Base-by-base conservation (phyloP, 129 eudicot species). In the Mikania micrantha region DNA sequence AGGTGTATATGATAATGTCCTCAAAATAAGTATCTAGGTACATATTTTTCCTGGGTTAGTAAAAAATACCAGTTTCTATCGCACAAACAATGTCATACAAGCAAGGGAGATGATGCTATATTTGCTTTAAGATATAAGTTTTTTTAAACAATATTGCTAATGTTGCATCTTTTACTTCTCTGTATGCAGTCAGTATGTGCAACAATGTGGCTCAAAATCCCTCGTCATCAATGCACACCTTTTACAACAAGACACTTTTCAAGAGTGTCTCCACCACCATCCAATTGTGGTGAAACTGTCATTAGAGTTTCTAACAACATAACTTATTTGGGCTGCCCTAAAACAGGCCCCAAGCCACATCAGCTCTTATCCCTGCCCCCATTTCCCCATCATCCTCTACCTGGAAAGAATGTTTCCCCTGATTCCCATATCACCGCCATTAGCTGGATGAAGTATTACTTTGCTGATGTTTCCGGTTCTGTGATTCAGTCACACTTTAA, bases 361-460 rank as follows among this genome's bases (percentile, higher is more conserved):
- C 98, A 88, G 68, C 84, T 88, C 57, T 77, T 91, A 60, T 88
- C 98, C 28, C 74, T 91, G 50, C 98, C 98, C 19, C 91, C 91
- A 3, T 88, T 85, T 39, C 98, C 95, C 9, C 79, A 82, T 77
- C 81, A 85, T 56, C 85, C 86, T 72, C 78, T 83, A 73, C 86
- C 88, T 3, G 93, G 83, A 47, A 76, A 77, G 76, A 79, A 77
- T 63, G 75, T 56, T 38, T 20, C 69, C 24, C 69, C 72, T n/a
- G 48, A 66, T 65, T 27, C 74, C 21, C 86, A 71, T 77, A 79
- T 76, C 69, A 83, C 94, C 9, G 97, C 94, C 47, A 85, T 88
- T 64, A 88, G 90, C 73, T 91, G 97, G 96, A 76, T 91, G 76
- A 91, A 85, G 72, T 88, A 83, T n/a, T 88, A 88, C 80, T 88